Conservation (phyloP, 2,329 filamentous ascomycete species). For the Capronia coronata region DNA sequence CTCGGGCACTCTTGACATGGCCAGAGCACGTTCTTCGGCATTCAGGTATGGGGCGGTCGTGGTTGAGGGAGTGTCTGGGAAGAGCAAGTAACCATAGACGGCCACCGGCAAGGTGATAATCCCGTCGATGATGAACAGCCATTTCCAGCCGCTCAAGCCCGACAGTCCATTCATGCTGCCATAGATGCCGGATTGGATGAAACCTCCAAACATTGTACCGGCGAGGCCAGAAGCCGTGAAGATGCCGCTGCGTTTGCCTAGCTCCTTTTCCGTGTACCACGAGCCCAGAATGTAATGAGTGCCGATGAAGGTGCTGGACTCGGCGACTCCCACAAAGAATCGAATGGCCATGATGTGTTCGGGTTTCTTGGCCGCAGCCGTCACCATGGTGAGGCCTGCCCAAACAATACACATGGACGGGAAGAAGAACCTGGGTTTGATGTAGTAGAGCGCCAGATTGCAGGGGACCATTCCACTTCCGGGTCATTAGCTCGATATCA, state of each 20-base stretch:
- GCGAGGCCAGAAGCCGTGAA: constrained; percentile 34
- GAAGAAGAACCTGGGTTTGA: constrained; percentile 32
- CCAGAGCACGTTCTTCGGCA: constrained; percentile 31
- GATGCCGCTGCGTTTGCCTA: constrained; percentile 36
- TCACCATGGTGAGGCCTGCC: constrained; percentile 31
- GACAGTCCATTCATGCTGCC: constrained; percentile 46
- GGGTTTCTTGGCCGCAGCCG: constrained; percentile 14
- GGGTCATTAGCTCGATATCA: background rate
- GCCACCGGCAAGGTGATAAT: constrained; percentile 41
- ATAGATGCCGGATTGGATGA: constrained; percentile 51
- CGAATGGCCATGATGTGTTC: constrained; percentile 24
- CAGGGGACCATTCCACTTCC: constrained; percentile 30
- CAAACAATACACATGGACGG: constrained; percentile 32
- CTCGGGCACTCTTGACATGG: constrained; percentile 31
- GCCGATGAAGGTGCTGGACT: constrained; percentile 27
- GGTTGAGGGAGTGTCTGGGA: constrained; percentile 36
- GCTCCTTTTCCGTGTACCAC: constrained; percentile 31
- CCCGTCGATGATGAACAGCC: constrained; percentile 38
- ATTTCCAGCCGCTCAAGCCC: constrained; percentile 43
- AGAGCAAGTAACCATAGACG: constrained; percentile 39
- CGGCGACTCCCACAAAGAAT: constrained; percentile 23
- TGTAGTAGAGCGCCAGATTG: constrained; percentile 31
- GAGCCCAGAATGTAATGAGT: constrained; percentile 29
- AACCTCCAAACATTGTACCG: constrained; percentile 50
- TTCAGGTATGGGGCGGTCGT: constrained; percentile 35